Base-by-base conservation (phyloP, 495 filamentous ascomycete genomes). In the Apodospora peruviana region DNA sequence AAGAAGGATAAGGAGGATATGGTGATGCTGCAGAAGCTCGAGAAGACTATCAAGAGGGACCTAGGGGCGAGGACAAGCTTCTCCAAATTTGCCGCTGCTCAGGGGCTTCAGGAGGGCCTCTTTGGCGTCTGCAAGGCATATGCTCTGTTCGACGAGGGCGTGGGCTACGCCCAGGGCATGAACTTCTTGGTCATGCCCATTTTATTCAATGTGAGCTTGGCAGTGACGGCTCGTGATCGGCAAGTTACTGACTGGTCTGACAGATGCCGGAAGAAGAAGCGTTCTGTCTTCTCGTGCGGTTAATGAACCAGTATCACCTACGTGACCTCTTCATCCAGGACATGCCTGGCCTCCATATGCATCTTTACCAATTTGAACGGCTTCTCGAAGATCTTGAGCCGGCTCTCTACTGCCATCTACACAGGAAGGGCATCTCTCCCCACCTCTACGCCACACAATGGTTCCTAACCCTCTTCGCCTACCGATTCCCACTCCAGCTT, bases 381-480 rank as follows among this genome's bases (percentile, higher is more conserved):
- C 74, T 97, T 4, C 77, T 99, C 14, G 93, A 99, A 69, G 93
- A 99, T 59, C 70, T 91, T 35, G 91, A 97, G 57, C 93, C 93
- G 1, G 89, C 89, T 22, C 77, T 97, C 2, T 96, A 93, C 67
- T 97, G 93, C 64, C 93, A 99, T 69, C 81, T 99, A 36, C 84
- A 86, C 52, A 84, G 93, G 45, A 84, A 88, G 37, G 84, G 86
- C 20, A 93, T 97, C 32, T 84, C 84, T 36, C 89, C 94, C 0
- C 86, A 95, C 56, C 74, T 99, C 8, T 99, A 99, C 62, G 93
- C 93, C 37, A 97, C 93, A 0, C 93, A 97, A 64, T 99, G 93
- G 93, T 97, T 97, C 67, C 81, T 99, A 37, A 99, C 93, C 5
- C 78, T 99, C n/a, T 99, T 99, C 60, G 91, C 93, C 14, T 97